Base-by-base conservation (phyloP, 1,284 basidiomycete genomes). In the Rhodotorula sp. region DNA sequence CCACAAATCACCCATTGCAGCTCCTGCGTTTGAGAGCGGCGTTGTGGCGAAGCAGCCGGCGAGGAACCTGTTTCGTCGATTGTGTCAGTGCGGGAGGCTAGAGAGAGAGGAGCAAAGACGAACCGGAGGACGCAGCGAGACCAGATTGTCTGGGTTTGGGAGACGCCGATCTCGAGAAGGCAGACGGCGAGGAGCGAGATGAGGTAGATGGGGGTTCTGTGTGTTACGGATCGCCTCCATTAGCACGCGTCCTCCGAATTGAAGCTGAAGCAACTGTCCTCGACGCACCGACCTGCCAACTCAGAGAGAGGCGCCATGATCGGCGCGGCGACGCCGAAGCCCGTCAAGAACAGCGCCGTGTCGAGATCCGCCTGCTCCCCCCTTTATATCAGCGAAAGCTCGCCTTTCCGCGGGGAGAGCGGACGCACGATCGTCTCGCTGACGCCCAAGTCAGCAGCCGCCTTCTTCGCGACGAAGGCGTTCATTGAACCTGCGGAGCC, bases 291-390 rank as follows among this genome's bases (percentile, higher is more conserved):
- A 0, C 68, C 68, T 20, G 29, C 61, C 8, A 70, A 22, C 48
- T 70, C 68, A 1, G 34, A 47, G 1, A 71, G 36, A 3, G 70
- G 70, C 4, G 53, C 70, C 5, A 63, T 39, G 9, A 70, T 29
- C 1, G 68, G 68, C 10, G 64, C 59, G 19, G 64, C 53, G 13
- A 57, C n/a, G 10, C 70, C 70, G 24, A 71, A 71, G 7, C 70
- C 70, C 20, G 48, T 39, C 5, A 71, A 48, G 27, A 68, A 71
- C 5, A 64, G 54, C 20, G 66, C 66, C 15, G 70, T 68, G 48
- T 71, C 70, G 29, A 71, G 63, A 7, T 61, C 47, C 13, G 62
- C 51, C 68, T 69, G 39, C 54, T 5, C 5, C 32, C 3, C 11
- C n/a, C n/a, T n/a, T n/a, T n/a, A 10, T 15, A 19, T 8, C 13